Percentiles rank a stretch among this genome's conserved stretches.
phyloP scores from a whole-genome alignment of 2,329 filamentous ascomycete genomes.

The Penicillium sp. region DNA sequence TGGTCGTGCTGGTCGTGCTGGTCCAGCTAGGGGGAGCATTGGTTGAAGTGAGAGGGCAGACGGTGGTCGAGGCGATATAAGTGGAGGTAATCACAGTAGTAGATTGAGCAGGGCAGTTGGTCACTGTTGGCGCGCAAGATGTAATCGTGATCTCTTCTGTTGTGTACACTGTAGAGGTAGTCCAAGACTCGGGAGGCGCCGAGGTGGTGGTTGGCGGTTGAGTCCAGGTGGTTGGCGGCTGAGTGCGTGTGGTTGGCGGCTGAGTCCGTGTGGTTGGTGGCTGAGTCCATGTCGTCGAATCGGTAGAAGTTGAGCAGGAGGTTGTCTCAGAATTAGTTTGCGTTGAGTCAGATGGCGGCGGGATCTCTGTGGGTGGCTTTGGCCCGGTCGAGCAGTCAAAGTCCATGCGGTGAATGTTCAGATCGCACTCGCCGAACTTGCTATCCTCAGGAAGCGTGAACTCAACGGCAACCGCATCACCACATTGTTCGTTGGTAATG shows the following conservation, averaged over 20 bases:
- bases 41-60: constrained; percentile 47
- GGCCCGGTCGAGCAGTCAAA: constrained; percentile 23
- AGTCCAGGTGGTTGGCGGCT: no score
- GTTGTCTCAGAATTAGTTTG: neutral
- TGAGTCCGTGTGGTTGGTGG: neutral
- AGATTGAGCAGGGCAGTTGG: constrained; percentile 53
- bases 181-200: neutral
- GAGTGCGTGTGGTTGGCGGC: no score
- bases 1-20: neutral
- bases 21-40: neutral
- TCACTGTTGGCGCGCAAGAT: constrained; percentile 37
- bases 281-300: neutral
- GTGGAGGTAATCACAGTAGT: constrained; percentile 54
- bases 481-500: constrained; percentile 83
- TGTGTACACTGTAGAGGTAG: constrained; percentile 33
- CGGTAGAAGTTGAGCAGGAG: neutral
- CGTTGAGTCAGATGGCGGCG: neutral
- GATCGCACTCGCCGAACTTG: constrained; percentile 63
- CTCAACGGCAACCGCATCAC: constrained; percentile 78
- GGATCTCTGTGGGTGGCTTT: constrained; percentile 9
- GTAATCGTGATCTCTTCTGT: constrained; percentile 36
- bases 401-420: constrained; percentile 51
- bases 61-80: constrained; percentile 57
- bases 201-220: neutral
- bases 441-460: constrained; percentile 61